Base-by-base conservation (phyloP, 1,139 yeast genomes). In the Diutina sp. region DNA sequence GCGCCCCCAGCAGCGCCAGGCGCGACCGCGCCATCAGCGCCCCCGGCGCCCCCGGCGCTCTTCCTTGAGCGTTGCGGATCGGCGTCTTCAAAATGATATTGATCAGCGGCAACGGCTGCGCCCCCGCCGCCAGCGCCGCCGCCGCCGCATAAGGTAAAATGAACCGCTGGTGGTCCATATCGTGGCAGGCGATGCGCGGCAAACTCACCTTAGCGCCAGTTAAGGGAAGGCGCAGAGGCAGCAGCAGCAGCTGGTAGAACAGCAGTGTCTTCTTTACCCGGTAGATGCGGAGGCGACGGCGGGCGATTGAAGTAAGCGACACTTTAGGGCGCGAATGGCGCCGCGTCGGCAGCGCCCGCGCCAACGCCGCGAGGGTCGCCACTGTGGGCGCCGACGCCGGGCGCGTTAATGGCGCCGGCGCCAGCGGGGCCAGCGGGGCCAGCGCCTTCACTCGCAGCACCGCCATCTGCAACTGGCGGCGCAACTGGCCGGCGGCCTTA, bases 391-490 rank as follows among this genome's bases (percentile, higher is more conserved):
- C 2, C n/a, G 41, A n/a, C 18, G 38, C 41, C 11, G 11, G 8
- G 38, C n/a, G 41, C 21, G 44, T n/a, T 6, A 32, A n/a, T n/a
- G 41, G 52, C 52, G 29, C 21, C 6, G 53, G 53, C 41, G 29
- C 6, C 4, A 30, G 29, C 21, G 16, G 32, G 29, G 14, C 9
- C 9, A 16, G 18, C 38, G 51, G 46, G 32, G 38, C 47, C 54
- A 58, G 57, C 58, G 61, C 66, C 57, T 65, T 80, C 58, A 87
- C 80, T 66, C 88, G 89, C 72, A 83, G 88, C 64, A 86, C 80
- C 1, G 97, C 97, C 62, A 89, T 72, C 65, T 84, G 87, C 47
- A 90, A 76, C 63, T 91, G 82, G 63, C 84, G 73, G 65, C 85
- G 85, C 64, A 89, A 76, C 65, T 82, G 80, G 55, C 18, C 53